A percentile compares a stretch with the other conserved stretches of the same genome.
These are phyloP conservation scores for Hypoxylon sp. DNA, from an alignment of 2,329 filamentous ascomycete species.

Conservation along the genomic window DNA sequence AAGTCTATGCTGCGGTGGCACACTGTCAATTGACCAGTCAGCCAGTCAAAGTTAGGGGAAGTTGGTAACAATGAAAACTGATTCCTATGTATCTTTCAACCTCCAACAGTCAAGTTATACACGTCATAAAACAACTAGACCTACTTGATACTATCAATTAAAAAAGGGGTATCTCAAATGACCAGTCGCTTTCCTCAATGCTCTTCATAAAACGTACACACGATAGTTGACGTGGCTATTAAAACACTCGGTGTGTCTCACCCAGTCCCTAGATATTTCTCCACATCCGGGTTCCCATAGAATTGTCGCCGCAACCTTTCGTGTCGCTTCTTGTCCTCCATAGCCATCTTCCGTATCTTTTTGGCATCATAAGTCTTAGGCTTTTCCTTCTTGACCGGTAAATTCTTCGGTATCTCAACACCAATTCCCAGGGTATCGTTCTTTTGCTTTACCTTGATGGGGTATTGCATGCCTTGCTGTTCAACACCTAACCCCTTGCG, in stretches of 20 bases:
- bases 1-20: no score
- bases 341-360: conserved; percentile 68
- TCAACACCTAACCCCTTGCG: conserved; percentile 74
- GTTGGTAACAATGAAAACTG: no score
- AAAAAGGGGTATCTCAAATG: conserved; percentile 30
- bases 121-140: not conserved
- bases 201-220: conserved; percentile 13
- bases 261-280: conserved; percentile 70
- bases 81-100: not conserved
- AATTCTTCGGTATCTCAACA: conserved; percentile 53
- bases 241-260: conserved; percentile 21
- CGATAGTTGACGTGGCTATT: not conserved
- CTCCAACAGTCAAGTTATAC: not conserved
- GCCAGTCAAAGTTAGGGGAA: no score
- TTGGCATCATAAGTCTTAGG: conserved; percentile 71
- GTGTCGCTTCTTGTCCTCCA: conserved; percentile 68
- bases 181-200: conserved; percentile 5
- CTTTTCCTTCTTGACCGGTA: conserved; percentile 52
- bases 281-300: conserved; percentile 77
- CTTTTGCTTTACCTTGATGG: conserved; percentile 77
- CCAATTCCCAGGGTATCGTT: conserved; percentile 80
- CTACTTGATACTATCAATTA: not conserved
- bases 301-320: conserved; percentile 75
- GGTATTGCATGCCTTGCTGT: conserved; percentile 77
- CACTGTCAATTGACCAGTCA: no score